These are phyloP conservation scores for Podaxis pistillaris DNA, from an alignment of 768 basidiomycete genomes.

Conservation along the genomic window DNA sequence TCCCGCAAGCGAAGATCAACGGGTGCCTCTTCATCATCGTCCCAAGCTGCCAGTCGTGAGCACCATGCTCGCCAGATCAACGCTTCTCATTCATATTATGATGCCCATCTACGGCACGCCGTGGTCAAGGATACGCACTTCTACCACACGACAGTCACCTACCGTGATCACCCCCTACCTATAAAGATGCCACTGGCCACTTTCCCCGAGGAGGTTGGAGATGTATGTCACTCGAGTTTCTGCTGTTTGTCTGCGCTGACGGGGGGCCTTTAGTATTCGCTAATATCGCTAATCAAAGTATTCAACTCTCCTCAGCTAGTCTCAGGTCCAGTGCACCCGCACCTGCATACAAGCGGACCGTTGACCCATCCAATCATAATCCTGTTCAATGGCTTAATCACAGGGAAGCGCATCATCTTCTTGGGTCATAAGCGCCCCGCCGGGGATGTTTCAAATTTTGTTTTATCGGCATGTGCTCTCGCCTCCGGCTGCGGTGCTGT, in stretches of 20 bases:
- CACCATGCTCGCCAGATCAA: slow-evolving; percentile 32
- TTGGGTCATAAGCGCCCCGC: slow-evolving; percentile 89
- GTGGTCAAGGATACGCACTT: slow-evolving; percentile 89
- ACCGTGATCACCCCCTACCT: slow-evolving; percentile 81
- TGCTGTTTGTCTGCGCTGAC: neutral
- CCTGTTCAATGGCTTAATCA: slow-evolving; percentile 93
- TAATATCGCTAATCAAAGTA: slow-evolving; percentile 86
- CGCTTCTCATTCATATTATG: slow-evolving; percentile 41
- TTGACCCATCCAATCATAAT: slow-evolving; percentile 93
- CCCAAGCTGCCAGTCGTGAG: slow-evolving; percentile 47
- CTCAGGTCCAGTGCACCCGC: slow-evolving; percentile 80
- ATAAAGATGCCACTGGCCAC: slow-evolving; percentile 89
- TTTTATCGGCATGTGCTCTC: slow-evolving; percentile 91
- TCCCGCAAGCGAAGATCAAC: slow-evolving; percentile 62
- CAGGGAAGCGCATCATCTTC: slow-evolving; percentile 95
- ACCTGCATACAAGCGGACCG: slow-evolving; percentile 89
- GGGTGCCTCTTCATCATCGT: slow-evolving; percentile 73
- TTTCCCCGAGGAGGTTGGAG: slow-evolving; percentile 95
- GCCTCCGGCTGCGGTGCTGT: slow-evolving; percentile 87
- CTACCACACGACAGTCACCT: slow-evolving; percentile 81
- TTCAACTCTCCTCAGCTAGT: slow-evolving; percentile 62
- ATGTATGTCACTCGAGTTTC: slow-evolving; percentile 50
- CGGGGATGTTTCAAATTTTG: slow-evolving; percentile 86
- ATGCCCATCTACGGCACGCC: slow-evolving; percentile 46
- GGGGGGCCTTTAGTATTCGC: slow-evolving; percentile 65